Percentiles rank a stretch among this genome's conserved stretches.
Evolutionary conservation across 2,329 filamentous ascomycete species (phyloP).

Genomic region (Phyllachora maydis): DNA sequence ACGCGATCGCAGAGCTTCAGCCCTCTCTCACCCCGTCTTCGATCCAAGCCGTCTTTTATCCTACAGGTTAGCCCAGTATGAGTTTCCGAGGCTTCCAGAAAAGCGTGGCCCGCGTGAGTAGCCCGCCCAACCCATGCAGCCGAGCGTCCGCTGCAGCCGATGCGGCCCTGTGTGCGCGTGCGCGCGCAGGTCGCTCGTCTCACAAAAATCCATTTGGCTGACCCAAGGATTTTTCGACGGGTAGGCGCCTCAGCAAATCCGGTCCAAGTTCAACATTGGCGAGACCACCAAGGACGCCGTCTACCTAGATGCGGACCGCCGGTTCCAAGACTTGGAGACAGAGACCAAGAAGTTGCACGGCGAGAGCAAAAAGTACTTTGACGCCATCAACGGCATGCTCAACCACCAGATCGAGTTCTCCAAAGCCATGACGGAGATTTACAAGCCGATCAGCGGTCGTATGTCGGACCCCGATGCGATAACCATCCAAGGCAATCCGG

Average conservation of each 20-base stretch:
- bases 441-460: conserved; percentile 93
- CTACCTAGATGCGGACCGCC: conserved; percentile 83
- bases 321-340: conserved; percentile 81
- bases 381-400: conserved; percentile 96
- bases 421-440: conserved; percentile 85
- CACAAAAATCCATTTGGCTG: not conserved
- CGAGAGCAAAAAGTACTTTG: conserved; percentile 93
- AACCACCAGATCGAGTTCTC: conserved; percentile 96
- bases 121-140: conserved; percentile 2
- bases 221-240: conserved; percentile 3
- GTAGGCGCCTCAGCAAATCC: conserved; percentile 77
- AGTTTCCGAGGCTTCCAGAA: conserved; percentile 96
- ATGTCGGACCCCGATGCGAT: conserved; percentile 81
- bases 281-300: conserved; percentile 89
- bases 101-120: conserved; percentile 59
- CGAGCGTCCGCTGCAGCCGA: no score
- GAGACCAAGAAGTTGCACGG: conserved; percentile 96
- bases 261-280: conserved; percentile 82
- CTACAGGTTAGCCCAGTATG: no score
- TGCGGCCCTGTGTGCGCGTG: not conserved
- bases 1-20: no score
- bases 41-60: no score
- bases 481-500: conserved; percentile 66
- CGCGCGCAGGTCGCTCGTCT: not conserved
- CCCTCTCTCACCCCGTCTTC: no score